A percentile compares a stretch with the other conserved stretches of the same genome.
phyloP scores from a whole-genome alignment of 352 stramenopile species.

The Stramenopiles sp. region DNA sequence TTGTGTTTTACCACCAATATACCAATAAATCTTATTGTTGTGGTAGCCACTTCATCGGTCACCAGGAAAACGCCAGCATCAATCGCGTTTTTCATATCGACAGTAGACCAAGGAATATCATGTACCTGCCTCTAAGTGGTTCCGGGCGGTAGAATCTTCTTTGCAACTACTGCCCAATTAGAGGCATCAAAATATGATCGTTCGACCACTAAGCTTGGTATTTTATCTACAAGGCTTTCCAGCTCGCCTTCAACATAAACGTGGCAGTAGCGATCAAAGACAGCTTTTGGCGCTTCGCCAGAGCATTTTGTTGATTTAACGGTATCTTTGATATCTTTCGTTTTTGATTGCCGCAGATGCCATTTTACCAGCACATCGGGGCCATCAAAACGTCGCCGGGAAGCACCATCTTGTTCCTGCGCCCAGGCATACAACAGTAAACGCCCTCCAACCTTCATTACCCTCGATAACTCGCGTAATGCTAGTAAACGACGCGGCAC shows the following conservation, averaged over 20 bases:
- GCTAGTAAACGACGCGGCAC: slow-evolving; percentile 34
- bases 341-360: slow-evolving; percentile 25
- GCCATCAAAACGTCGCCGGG: slow-evolving; percentile 29
- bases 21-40: too few species aligned
- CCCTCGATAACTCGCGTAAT: slow-evolving; percentile 38
- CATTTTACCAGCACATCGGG: slow-evolving; percentile 57
- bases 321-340: slow-evolving; percentile 1
- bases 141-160: too few species aligned
- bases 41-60: too few species aligned
- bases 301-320: not conserved
- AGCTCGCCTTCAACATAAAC: slow-evolving; percentile 54
- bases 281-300: slow-evolving; percentile 24
- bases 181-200: slow-evolving; percentile 56
- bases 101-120: too few species aligned
- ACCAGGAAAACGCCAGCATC: too few species aligned
- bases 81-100: too few species aligned
- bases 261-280: slow-evolving; percentile 66
- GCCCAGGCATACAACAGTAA: slow-evolving; percentile 63
- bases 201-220: too few species aligned
- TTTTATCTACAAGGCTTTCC: slow-evolving; percentile 36
- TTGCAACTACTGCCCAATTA: slow-evolving; percentile 62
- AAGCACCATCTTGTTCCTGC: slow-evolving; percentile 40
- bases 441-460: slow-evolving; percentile 38
- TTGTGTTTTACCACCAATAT: too few species aligned
- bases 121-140: too few species aligned